Base-by-base conservation (phyloP, 768 basidiomycete species). In the Solioccasus polychromus region DNA sequence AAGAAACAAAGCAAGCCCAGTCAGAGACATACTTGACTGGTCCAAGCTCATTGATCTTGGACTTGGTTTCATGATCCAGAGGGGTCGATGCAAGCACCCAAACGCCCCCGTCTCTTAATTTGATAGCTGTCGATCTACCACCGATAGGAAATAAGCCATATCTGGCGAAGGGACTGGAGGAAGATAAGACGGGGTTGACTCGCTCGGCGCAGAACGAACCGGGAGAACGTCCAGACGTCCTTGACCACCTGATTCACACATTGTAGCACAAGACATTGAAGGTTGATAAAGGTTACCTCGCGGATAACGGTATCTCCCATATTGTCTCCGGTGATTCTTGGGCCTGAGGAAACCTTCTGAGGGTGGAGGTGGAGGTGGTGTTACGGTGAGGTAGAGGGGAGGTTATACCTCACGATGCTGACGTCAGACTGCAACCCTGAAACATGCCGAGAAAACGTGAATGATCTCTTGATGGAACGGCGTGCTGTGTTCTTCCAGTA, bases 51-150 rank as follows among this genome's bases (percentile, higher is more conserved):
- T 79, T 72, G 8, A 91, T 63, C 35, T 76, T 82, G 4, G 64
- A 47, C 58, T 83, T 83, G 3, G 88, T 91, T 22, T 80, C 79
- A 3, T 69, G 68, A 29, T 79, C 77, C 42, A 89, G 68, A 1
- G 87, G 85, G 8, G 85, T 85, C 1, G 88, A 91, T 0, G 88
- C 90, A n/a, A 91, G 70, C 11, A 92, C 72, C 80, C 88, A 93
- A 22, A 93, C 81, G 11, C 78, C 82, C 29, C 84, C 82, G 39
- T 77, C 74, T 30, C 67, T 66, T 19, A 93, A 71, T 64, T 75
- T 79, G 55, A 94, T 72, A 0, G 90, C 92, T 0, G 91, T 94
- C 7, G 88, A 83, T 35, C 92, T 72, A 17, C 91, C 90, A 1
- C 92, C 92, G 23, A 92, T 68, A 4, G 89, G 88, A 14, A 90